Percentiles rank a stretch among this genome's conserved stretches.
phyloP scores from a whole-genome alignment of 1,284 basidiomycete genomes.

The Papiliotrema fonsecae region DNA sequence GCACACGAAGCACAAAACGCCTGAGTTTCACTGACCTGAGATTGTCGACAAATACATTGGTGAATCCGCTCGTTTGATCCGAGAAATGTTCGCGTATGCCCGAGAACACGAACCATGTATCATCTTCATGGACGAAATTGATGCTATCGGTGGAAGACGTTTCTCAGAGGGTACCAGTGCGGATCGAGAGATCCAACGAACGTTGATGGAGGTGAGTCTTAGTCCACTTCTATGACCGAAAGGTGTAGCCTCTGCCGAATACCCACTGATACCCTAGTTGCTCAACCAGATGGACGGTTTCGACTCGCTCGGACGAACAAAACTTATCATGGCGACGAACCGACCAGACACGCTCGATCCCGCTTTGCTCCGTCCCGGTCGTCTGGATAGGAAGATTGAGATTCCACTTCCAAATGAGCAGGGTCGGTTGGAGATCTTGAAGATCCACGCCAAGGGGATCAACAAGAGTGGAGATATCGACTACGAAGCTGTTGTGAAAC shows the following conservation, averaged over 20 bases:
- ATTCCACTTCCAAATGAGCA: slow-evolving; percentile 98
- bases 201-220: slow-evolving; percentile 83
- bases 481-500: slow-evolving; percentile 95
- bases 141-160: slow-evolving; percentile 89
- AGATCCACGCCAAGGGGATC: slow-evolving; percentile 92
- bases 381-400: slow-evolving; percentile 96
- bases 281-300: slow-evolving; percentile 99
- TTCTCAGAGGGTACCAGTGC: slow-evolving; percentile 99
- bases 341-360: slow-evolving; percentile 96
- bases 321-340: slow-evolving; percentile 98
- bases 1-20: no score
- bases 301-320: slow-evolving; percentile 90
- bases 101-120: slow-evolving; percentile 94
- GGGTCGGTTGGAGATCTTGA: slow-evolving; percentile 87
- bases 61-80: slow-evolving; percentile 88
- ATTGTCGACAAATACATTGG: slow-evolving; percentile 99
- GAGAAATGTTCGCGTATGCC: slow-evolving; percentile 99
- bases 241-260: no score
- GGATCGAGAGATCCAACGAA: slow-evolving; percentile 97
- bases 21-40: slow-evolving; percentile 20
- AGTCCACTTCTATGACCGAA: not conserved
- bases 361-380: slow-evolving; percentile 89
- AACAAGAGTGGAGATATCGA: slow-evolving; percentile 95
- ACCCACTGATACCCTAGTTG: slow-evolving; percentile 54
- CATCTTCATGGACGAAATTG: slow-evolving; percentile 73